Base-by-base conservation (phyloP, 352 stramenopile genomes). In the Phytophthora sp. region DNA sequence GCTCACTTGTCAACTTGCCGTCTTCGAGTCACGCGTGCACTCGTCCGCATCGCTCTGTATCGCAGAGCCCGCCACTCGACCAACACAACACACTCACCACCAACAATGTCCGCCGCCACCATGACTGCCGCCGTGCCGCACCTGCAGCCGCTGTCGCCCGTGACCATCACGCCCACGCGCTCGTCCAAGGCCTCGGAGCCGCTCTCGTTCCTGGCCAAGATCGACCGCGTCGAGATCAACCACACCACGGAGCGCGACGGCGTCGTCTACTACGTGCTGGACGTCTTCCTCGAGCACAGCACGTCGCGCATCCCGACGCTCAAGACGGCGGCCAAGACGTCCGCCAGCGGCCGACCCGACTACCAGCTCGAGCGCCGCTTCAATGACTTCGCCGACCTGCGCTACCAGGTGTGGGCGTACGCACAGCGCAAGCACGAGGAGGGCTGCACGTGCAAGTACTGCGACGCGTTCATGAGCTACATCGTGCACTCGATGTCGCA, bases 291-390 rank as follows among this genome's bases (percentile, higher is more conserved):
- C 5, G 55, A 88, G 61, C 74, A 78, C 50, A 63, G 61, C 30
- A 74, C 79, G 54, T 85, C 63, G 20, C 79, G 79, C 38, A 87
- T 91, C 49, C 82, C 77, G 39, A 84, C 74, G n/a, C 77, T 76
- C 69, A 77, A 83, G 69, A 67, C 46, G 26, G n/a, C 46, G 26
- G 24, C 49, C 30, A 55, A 82, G 46, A 32, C 52, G 2, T 20
- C 57, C 3, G 27, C 57, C n/a, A 76, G 34, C 27, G 62, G 41
- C 21, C 59, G 60, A 31, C 76, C 76, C 5, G 76, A 86, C 54
- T 83, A 80, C 51, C 62, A 77, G 28, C 27, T 86, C 30, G 63
- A 86, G 52, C 69, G 73, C 32, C 76, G 76, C 2, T 86, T 83
- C 46, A 76, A 69, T 52, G 74, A 83, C 56, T 86, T 86, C 31